Evolutionary conservation across 2,329 filamentous ascomycete species (phyloP), one percentile per base, ranked within the genome.

Genomic region (Nannizzia gypsea): DNA sequence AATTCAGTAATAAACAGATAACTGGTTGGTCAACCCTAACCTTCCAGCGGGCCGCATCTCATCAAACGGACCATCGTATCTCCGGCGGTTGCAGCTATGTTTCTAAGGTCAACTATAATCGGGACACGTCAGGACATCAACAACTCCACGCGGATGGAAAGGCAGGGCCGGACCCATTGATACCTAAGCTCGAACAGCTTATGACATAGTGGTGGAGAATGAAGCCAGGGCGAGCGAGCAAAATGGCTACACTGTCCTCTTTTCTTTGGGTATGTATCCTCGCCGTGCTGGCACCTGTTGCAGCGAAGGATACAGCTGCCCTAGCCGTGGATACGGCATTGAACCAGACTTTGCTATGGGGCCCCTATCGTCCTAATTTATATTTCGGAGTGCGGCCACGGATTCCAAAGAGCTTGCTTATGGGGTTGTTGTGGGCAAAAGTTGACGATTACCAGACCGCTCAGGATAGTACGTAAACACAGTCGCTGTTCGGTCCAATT

Each of bases 291-390:
- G 46, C 9, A 17, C 38, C 38, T 9, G 54, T 34, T 13, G 17
- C 31, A n/a, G 34, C 34, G 4, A 31, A 56, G 34, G 54, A 56
- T 42, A 34, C 50, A n/a, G 26, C 50, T 34, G 20, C 67, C 60
- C 70, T 71, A 62, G 76, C 78, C 36, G 68, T 75, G 54, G 71
- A 71, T 26, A 72, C 68, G 67, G 77, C 78, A 24, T 81, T 78
- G 66, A 96, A 97, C 73, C 82, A 95, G 69, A 92, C 87, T 69
- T 79, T 99, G 67, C 80, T 97, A 77, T 99, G 93, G 93, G 93
- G 93, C 0, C 90, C 93, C 1, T 99, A 97, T 76, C 84, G 89
- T 66, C 88, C 92, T 0, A 96, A 96, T 69, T 75, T 97, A 50
- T 97, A 96, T 74, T 97, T 97, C 77, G 92, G 92, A 1, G 83